phyloP scores from a whole-genome alignment of 192 early-diverging fungal genomes.

The Entomortierella parvispora region DNA sequence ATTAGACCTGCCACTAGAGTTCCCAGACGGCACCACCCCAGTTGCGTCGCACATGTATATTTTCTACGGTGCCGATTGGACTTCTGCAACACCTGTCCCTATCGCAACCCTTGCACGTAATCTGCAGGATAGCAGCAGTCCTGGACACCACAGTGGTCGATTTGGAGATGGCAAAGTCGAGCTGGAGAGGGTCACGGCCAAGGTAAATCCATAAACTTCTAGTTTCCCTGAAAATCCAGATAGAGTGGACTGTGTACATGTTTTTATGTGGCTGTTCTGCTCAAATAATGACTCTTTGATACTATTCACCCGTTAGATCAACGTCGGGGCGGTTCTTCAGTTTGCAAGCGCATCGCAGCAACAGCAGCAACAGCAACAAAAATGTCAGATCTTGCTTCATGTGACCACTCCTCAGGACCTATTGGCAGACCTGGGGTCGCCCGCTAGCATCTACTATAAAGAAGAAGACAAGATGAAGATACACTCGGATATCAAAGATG shows the following conservation, averaged over 20 bases:
- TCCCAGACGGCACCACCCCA: slow-evolving; percentile 81
- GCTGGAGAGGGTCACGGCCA: slow-evolving; percentile 58
- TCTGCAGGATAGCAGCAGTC: slow-evolving; percentile 47
- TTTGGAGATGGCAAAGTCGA: slow-evolving; percentile 55
- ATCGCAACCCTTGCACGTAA: slow-evolving; percentile 36
- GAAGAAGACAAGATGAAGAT: slow-evolving; percentile 81
- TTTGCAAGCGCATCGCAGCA: slow-evolving; percentile 39
- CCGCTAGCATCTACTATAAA: slow-evolving; percentile 69
- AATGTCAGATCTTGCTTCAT: slow-evolving; percentile 57
- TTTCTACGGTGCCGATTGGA: slow-evolving; percentile 66
- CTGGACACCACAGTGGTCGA: slow-evolving; percentile 32
- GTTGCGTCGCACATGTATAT: slow-evolving; percentile 70
- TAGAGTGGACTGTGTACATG: no score
- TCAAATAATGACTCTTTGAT: not conserved
- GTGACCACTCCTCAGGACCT: slow-evolving; percentile 75
- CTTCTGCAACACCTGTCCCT: slow-evolving; percentile 50
- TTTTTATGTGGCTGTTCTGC: slow-evolving; percentile 5
- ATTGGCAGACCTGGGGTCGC: slow-evolving; percentile 73
- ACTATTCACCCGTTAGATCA: slow-evolving; percentile 35
- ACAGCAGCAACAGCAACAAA: slow-evolving; percentile 16
- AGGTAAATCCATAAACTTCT: slow-evolving; percentile 53
- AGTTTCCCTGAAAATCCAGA: no score
- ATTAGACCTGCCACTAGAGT: slow-evolving; percentile 72
- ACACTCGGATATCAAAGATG: slow-evolving; percentile 57
- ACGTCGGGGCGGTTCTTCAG: slow-evolving; percentile 51